phyloP scores from a whole-genome alignment of 164 flowering plant species.

The Stephania cephalantha region DNA sequence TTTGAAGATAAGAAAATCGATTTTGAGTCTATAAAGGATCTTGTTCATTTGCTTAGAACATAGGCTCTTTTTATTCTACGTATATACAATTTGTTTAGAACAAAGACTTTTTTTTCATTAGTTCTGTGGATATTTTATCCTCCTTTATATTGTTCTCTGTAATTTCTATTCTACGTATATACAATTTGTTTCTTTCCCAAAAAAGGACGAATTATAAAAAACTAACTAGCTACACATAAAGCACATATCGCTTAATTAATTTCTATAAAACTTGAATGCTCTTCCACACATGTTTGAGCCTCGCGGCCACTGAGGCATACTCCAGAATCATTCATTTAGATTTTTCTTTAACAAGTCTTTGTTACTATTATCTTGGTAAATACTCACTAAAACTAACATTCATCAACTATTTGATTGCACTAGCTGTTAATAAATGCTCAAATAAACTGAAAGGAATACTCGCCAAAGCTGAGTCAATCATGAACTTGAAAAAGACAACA shows the following conservation, averaged over 20 bases:
- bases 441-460: not conserved
- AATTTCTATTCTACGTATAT: too few relatives aligned
- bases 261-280: not conserved
- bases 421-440: not conserved
- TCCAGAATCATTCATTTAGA: not conserved
- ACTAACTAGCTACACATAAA: not conserved
- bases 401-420: not conserved
- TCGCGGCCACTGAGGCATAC: not conserved
- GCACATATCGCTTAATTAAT: not conserved
- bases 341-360: not conserved
- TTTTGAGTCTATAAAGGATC: too few relatives aligned
- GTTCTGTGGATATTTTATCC: too few relatives aligned
- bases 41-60: too few relatives aligned
- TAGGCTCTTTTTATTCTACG: too few relatives aligned
- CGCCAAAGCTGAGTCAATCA: not conserved
- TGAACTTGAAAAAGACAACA: not conserved
- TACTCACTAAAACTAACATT: not conserved
- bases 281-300: not conserved
- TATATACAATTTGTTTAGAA: too few relatives aligned
- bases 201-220: too few relatives aligned
- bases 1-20: too few relatives aligned
- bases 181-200: too few relatives aligned
- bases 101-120: too few relatives aligned
- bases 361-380: not conserved
- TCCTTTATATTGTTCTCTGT: too few relatives aligned